These are phyloP conservation scores for Coelastrella sp. DNA, from an alignment of 139 green algal species.

Conservation along the genomic window DNA sequence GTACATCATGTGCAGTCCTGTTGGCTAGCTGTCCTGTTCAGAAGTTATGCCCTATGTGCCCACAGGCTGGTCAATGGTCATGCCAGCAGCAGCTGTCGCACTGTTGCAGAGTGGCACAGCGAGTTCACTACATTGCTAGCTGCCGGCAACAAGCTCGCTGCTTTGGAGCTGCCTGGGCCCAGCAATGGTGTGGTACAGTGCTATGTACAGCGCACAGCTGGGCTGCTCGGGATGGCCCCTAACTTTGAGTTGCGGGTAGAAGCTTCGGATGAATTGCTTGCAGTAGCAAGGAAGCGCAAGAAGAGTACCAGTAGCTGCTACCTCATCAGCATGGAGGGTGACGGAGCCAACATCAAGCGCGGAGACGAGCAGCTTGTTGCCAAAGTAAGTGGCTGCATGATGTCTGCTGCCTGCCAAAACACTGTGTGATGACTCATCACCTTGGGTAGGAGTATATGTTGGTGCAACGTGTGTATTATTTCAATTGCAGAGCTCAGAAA, in stretches of 20 bases:
- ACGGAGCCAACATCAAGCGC: not conserved
- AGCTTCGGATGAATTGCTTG: conserved; percentile 76
- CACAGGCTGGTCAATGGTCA: conserved; percentile 11
- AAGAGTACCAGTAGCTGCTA: conserved; percentile 83
- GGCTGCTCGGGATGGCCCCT: conserved; percentile 15
- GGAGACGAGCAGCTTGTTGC: conserved; percentile 25
- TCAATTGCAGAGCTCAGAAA: no score
- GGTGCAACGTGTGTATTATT: no score
- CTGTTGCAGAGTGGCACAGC: conserved; percentile 49
- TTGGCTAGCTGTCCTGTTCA: not conserved
- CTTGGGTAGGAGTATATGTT: no score
- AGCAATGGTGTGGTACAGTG: conserved; percentile 54
- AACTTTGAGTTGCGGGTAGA: conserved; percentile 76
- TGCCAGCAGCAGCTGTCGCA: conserved; percentile 12
- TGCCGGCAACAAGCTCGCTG: conserved; percentile 41
- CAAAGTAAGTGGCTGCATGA: conserved; percentile 1
- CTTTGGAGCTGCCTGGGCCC: conserved; percentile 46
- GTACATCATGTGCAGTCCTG: not conserved
- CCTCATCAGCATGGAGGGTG: conserved; percentile 61
- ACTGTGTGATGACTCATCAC: no score
- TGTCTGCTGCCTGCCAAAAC: no score
- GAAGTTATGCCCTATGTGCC: no score
- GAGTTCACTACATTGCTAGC: conserved; percentile 41
- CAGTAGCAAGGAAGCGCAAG: conserved; percentile 88
- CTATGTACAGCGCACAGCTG: conserved; percentile 41